Evolutionary conservation across 768 basidiomycete genomes (phyloP).

Genomic region (Clathrus columnatus): DNA sequence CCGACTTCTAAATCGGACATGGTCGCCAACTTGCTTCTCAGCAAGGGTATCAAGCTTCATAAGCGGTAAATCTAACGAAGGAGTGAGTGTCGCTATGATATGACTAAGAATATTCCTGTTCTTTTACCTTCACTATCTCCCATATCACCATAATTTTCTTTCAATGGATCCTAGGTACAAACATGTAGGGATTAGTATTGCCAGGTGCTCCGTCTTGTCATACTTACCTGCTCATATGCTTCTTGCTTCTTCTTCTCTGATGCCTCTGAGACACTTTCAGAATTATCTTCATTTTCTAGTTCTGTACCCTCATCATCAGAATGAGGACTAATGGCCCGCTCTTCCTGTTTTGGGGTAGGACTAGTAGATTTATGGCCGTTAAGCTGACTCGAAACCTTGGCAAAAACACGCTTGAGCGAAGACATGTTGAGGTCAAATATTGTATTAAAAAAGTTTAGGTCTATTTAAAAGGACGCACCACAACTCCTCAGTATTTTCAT

Average conservation of each 20-base stretch:
- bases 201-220: background rate
- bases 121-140: background rate
- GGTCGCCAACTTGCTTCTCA: background rate
- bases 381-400: background rate
- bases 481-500: background rate
- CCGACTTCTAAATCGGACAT: background rate
- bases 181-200: background rate
- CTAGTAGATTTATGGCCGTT: background rate
- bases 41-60: background rate
- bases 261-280: background rate
- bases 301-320: background rate
- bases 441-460: background rate
- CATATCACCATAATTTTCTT: background rate
- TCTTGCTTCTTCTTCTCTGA: background rate
- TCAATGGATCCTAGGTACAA: background rate
- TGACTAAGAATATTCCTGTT: too few relatives aligned
- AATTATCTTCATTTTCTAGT: background rate
- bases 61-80: background rate
- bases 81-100: too few relatives aligned
- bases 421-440: background rate
- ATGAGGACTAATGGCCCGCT: too few relatives aligned
- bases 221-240: conserved; percentile 7
- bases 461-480: background rate
- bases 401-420: background rate
- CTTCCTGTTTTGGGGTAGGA: background rate